phyloP scores from a whole-genome alignment of 345 rosid genomes.

The Gossypium anomalum region DNA sequence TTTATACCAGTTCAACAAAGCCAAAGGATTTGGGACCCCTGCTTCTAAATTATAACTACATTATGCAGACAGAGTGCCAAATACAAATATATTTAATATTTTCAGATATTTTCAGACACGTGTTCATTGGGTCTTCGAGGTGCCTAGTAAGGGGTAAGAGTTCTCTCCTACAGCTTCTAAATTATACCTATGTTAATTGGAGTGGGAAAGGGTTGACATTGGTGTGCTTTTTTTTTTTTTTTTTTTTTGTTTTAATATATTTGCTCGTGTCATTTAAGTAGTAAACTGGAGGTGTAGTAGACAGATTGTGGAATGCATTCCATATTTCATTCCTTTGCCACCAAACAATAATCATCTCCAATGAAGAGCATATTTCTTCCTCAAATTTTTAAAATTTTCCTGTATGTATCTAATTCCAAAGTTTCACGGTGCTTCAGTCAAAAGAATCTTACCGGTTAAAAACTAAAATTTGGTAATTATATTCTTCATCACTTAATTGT shows the following conservation, averaged over 20 bases:
- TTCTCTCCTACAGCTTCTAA: too few species aligned
- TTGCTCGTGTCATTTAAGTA: constrained; percentile 23
- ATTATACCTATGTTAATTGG: too few species aligned
- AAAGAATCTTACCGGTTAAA: constrained; percentile 31
- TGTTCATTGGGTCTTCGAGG: too few species aligned
- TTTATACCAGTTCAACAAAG: constrained; percentile 52
- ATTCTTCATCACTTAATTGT: constrained; percentile 19
- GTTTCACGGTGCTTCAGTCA: constrained; percentile 37
- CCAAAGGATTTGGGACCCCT: constrained; percentile 44
- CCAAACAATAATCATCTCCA: constrained; percentile 38
- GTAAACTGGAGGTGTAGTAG: constrained; percentile 80
- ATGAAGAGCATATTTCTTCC: constrained; percentile 45
- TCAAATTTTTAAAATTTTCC: background rate
- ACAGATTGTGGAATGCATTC: constrained; percentile 64
- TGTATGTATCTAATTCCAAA: constrained; percentile 46
- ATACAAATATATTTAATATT: too few species aligned
- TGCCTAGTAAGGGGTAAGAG: too few species aligned
- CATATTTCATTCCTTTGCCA: constrained; percentile 58
- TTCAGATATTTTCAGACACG: too few species aligned
- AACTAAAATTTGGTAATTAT: constrained; percentile 6
- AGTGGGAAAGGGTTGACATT: background rate
- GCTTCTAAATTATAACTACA: constrained; percentile 24
- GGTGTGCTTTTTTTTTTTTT: background rate
- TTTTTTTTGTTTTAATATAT: too few species aligned
- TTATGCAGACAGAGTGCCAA: too few species aligned